Percentiles rank a stretch among this genome's conserved stretches.
phyloP scores from a whole-genome alignment of 495 filamentous ascomycete species.

The Aspergillus haitiensis region DNA sequence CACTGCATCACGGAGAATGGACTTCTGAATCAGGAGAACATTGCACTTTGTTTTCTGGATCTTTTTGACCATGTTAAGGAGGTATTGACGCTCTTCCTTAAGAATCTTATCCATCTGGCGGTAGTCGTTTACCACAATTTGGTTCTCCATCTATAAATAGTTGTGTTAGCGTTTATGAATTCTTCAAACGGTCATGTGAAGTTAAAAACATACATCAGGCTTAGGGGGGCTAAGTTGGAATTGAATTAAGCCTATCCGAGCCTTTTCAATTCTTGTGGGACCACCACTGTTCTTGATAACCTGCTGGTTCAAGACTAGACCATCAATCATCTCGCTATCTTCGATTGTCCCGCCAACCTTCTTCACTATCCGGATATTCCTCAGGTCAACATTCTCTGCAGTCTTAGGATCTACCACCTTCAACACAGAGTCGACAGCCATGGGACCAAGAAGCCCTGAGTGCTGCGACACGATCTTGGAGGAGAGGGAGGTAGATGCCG shows the following conservation, averaged over 20 bases:
- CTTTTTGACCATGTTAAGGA: slow-evolving; percentile 99
- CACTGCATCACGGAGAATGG: slow-evolving; percentile 94
- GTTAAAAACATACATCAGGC: slow-evolving; percentile 74
- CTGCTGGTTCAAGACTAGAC: slow-evolving; percentile 85
- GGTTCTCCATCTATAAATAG: slow-evolving; percentile 85
- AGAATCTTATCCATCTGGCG: slow-evolving; percentile 99
- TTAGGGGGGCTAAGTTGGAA: slow-evolving; percentile 98
- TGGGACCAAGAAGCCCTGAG: slow-evolving; percentile 85
- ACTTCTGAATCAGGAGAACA: slow-evolving; percentile 97
- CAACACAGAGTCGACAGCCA: slow-evolving; percentile 94
- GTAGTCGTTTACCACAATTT: slow-evolving; percentile 98
- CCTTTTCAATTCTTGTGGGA: slow-evolving; percentile 93
- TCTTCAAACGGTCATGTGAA: not conserved
- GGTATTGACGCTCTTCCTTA: slow-evolving; percentile 96
- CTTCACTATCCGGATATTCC: slow-evolving; percentile 95
- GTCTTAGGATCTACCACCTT: slow-evolving; percentile 94
- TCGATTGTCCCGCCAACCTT: slow-evolving; percentile 98
- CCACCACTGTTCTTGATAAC: slow-evolving; percentile 93
- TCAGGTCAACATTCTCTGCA: slow-evolving; percentile 93
- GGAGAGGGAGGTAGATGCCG: slow-evolving; percentile 93
- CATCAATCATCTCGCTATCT: slow-evolving; percentile 96
- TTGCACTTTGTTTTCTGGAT: slow-evolving; percentile 99
- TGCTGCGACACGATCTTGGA: slow-evolving; percentile 99
- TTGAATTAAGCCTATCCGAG: slow-evolving; percentile 93
- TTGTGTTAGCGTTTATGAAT: slow-evolving; percentile 13